A percentile compares a stretch with the other conserved stretches of the same genome.
Conservation (phyloP, 1,284 basidiomycete genomes). For the Mycosarcoma maydis region DNA sequence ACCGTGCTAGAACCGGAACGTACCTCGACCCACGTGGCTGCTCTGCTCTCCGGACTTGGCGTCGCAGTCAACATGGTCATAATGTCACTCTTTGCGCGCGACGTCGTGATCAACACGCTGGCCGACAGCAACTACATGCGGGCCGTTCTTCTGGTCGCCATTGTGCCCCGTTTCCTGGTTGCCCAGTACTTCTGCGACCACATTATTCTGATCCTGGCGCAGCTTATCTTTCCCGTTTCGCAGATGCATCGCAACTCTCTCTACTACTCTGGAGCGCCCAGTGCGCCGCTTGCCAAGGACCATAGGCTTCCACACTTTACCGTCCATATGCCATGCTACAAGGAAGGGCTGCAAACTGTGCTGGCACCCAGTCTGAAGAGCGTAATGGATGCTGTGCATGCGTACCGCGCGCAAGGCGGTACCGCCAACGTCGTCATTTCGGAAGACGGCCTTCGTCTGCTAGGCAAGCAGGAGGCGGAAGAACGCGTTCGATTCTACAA, state of each 20-base stretch:
- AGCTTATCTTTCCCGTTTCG: neutral
- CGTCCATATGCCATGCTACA: slow-evolving; percentile 3
- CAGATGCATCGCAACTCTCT: neutral
- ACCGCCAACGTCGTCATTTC: neutral
- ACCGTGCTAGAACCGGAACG: neutral
- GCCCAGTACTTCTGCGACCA: neutral
- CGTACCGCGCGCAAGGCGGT: neutral
- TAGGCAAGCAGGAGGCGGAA: neutral
- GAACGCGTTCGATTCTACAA: slow-evolving; percentile 3
- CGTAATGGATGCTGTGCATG: neutral
- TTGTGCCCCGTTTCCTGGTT: neutral
- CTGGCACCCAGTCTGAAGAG: neutral
- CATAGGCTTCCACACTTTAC: neutral
- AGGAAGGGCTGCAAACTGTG: neutral
- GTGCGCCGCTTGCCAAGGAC: neutral
- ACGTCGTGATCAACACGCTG: neutral
- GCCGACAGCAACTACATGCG: neutral
- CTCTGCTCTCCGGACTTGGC: neutral
- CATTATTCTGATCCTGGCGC: neutral
- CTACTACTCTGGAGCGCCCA: neutral
- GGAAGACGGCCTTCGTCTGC: neutral
- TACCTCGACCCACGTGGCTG: neutral
- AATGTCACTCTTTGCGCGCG: neutral
- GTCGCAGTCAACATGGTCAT: neutral
- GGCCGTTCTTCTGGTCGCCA: neutral